Conservation (phyloP, 768 basidiomycete genomes). For the Termitomyces sp. region DNA sequence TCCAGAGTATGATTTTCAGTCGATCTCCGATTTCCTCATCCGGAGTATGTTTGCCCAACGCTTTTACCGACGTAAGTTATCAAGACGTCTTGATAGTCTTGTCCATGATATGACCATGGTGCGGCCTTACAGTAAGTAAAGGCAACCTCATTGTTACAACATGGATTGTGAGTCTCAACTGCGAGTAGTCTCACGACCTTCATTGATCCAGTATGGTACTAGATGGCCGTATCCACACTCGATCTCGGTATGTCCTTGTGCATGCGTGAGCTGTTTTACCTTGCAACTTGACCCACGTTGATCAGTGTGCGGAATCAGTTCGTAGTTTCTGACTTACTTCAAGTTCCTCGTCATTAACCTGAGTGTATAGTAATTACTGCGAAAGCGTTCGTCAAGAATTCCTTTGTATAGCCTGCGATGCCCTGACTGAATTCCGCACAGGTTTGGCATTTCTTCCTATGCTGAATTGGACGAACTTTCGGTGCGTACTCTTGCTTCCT, state of each 20-base stretch:
- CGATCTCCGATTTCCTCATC: conserved; percentile 44
- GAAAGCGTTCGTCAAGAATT: conserved; percentile 38
- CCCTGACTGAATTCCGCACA: conserved; percentile 17
- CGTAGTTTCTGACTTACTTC: conserved; percentile 8
- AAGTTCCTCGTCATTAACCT: background rate
- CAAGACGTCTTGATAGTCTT: background rate
- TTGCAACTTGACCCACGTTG: background rate
- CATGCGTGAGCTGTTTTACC: background rate
- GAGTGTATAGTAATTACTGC: conserved; percentile 39
- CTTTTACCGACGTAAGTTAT: conserved; percentile 42
- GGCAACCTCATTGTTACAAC: conserved; percentile 35
- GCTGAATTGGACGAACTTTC: conserved; percentile 31
- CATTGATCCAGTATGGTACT: background rate
- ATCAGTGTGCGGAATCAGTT: conserved; percentile 33
- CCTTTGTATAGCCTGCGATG: background rate
- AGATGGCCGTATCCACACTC: conserved; percentile 32
- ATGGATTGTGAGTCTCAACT: conserved; percentile 37
- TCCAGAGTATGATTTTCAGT: conserved; percentile 23
- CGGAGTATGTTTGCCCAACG: conserved; percentile 46
- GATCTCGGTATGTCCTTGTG: conserved; percentile 36
- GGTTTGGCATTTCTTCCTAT: conserved; percentile 34
- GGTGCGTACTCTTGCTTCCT: conserved; percentile 20
- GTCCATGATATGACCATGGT: background rate
- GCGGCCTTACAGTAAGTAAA: conserved; percentile 34
- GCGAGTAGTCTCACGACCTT: background rate